Conservation (phyloP, 306 rosid species). For the Boehmeria nivea region DNA sequence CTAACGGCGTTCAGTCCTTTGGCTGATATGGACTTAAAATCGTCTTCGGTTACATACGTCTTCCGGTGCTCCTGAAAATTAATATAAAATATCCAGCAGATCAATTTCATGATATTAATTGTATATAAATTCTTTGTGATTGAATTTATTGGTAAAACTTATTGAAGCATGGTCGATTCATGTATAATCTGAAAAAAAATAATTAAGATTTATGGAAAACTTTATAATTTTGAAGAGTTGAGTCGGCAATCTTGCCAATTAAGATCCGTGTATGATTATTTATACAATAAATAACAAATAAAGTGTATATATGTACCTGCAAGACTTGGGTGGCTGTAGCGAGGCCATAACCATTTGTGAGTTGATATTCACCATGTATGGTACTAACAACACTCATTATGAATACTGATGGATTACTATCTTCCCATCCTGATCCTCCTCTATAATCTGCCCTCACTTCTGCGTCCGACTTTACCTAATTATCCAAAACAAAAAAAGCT, state of each 20-base stretch:
- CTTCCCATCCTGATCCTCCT: constrained; percentile 3
- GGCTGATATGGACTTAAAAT: constrained; percentile 53
- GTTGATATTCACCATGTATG: constrained; percentile 2
- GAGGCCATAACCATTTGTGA: not conserved
- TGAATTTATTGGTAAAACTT: too few species aligned
- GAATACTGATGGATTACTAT: not conserved
- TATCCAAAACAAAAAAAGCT: not conserved
- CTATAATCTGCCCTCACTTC: not conserved
- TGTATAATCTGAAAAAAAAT: too few species aligned
- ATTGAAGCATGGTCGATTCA: too few species aligned
- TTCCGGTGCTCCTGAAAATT: not conserved
- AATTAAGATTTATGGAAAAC: too few species aligned
- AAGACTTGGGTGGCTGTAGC: constrained; percentile 1
- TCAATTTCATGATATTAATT: not conserved
- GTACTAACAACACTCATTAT: not conserved
- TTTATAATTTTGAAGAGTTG: too few species aligned
- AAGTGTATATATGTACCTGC: too few species aligned
- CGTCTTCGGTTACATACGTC: constrained; percentile 47
- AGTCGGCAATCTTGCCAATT: too few species aligned
- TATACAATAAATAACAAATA: too few species aligned
- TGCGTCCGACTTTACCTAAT: not conserved
- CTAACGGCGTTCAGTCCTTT: constrained; percentile 50
- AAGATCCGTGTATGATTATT: too few species aligned
- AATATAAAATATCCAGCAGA: not conserved
- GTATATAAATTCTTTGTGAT: too few species aligned